Base-by-base conservation (phyloP, 2,329 filamentous ascomycete genomes). In the Emmonsiellopsis sp. region DNA sequence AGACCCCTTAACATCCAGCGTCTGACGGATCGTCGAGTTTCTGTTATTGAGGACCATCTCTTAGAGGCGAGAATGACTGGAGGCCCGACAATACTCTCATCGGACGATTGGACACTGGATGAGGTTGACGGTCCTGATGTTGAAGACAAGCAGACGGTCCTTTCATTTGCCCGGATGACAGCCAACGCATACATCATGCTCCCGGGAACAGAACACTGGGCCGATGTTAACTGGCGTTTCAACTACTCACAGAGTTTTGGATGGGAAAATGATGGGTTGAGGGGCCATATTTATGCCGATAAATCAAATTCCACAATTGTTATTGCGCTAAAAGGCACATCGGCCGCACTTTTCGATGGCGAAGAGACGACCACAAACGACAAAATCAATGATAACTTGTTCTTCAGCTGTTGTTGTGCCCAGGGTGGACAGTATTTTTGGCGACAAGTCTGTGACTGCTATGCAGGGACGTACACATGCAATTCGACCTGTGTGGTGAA, bases 351-450 rank as follows among this genome's bases (percentile, higher is more conserved):
- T 3, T 97, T 96, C 65, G 92, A 97, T 68, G 93, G 93, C n/a
- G 87, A 92, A 39, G 92, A 91, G 50, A 97, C 93, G 1, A 97
- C 92, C 0, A 95, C 90, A 31, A 95, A 95, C 61, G 93, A 98
- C 73, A 98, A 98, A 74, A 77, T 91, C 64, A 98, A 97, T 68
- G 93, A 98, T 71, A 98, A 98, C 66, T 77, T 98, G 8, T 95
- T 95, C 71, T 96, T 96, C 73, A 95, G 91, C 65, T 98, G 93
- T 73, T 98, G 93, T 70, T 98, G 93, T 71, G 93, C 84, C 3
- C 90, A 96, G 71, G 91, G 94, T 62, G 90, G 91, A 0, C 88
- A 90, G 58, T 90, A 85, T 73, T 83, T 90, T 13, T 96, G 90
- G 85, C 85, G 87, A 56, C 86, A 94, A 66, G 90, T 95, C 53